A percentile compares a stretch with the other conserved stretches of the same genome.
Conservation (phyloP, 768 basidiomycete species). For the Mycena pura region DNA sequence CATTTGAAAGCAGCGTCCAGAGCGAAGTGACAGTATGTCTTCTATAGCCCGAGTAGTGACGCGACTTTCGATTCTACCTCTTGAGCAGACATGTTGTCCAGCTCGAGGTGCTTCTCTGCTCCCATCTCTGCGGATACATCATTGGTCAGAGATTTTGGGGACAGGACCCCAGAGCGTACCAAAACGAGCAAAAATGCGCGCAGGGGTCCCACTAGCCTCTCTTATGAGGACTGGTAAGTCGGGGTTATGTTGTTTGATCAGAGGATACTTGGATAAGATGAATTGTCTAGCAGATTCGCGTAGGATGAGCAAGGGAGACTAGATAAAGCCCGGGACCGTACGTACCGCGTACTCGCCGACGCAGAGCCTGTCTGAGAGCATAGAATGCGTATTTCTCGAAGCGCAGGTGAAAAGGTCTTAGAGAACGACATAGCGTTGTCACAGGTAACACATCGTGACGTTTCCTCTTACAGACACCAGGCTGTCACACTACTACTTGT, state of each 20-base stretch:
- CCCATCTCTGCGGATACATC: conserved; percentile 78
- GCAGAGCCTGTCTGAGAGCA: conserved; percentile 79
- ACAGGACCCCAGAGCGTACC: conserved; percentile 56
- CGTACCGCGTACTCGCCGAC: conserved; percentile 81
- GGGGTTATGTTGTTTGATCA: conserved; percentile 83
- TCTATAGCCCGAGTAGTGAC: conserved; percentile 60
- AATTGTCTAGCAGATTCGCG: conserved; percentile 67
- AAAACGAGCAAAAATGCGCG: conserved; percentile 84
- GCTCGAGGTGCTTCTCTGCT: conserved; percentile 79
- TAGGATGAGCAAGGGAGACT: conserved; percentile 3
- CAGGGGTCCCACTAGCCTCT: conserved; percentile 80
- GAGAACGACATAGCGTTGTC: conserved; percentile 63
- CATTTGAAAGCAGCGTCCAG: conserved; percentile 25
- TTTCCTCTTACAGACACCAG: neutral
- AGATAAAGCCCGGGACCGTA: neutral
- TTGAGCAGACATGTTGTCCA: conserved; percentile 74
- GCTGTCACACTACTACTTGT: neutral
- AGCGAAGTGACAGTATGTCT: neutral
- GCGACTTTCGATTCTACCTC: conserved; percentile 78
- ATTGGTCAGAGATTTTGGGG: conserved; percentile 10
- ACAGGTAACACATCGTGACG: neutral
- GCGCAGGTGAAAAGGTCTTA: conserved; percentile 76
- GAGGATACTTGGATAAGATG: conserved; percentile 74
- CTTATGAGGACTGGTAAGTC: conserved; percentile 86
- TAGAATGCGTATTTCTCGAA: conserved; percentile 82